phyloP scores from a whole-genome alignment of 1,139 yeast species.

The Lodderomyces metapsilosis region DNA sequence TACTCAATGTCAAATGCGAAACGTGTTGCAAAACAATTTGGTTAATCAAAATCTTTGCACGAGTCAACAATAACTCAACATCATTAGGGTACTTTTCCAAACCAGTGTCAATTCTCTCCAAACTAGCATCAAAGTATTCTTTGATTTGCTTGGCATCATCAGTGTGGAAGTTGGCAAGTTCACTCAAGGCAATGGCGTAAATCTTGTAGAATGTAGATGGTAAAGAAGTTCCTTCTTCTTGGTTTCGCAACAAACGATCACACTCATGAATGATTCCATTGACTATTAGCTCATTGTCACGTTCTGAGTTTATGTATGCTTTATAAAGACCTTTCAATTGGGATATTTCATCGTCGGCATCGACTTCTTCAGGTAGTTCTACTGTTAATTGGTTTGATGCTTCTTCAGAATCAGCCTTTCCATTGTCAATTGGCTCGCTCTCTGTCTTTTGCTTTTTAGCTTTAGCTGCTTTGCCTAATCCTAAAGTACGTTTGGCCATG shows the following conservation, averaged over 20 bases:
- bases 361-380: slow-evolving; percentile 67
- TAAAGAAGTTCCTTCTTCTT: slow-evolving; percentile 29
- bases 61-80: slow-evolving; percentile 48
- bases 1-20: slow-evolving; percentile 42
- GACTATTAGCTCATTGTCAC: slow-evolving; percentile 61
- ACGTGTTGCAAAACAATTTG: slow-evolving; percentile 59
- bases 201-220: slow-evolving; percentile 68
- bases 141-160: slow-evolving; percentile 37
- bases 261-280: slow-evolving; percentile 92
- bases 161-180: slow-evolving; percentile 58
- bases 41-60: slow-evolving; percentile 54
- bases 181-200: slow-evolving; percentile 71
- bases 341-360: slow-evolving; percentile 73
- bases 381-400: slow-evolving; percentile 53
- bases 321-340: slow-evolving; percentile 73
- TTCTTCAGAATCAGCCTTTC: slow-evolving; percentile 6
- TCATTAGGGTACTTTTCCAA: slow-evolving; percentile 47
- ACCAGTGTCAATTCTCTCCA: slow-evolving; percentile 69
- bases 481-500: slow-evolving; percentile 79
- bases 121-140: slow-evolving; percentile 65
- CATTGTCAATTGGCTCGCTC: background rate
- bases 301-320: slow-evolving; percentile 53
- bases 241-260: slow-evolving; percentile 65
- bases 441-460: slow-evolving; percentile 46
- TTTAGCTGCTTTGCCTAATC: slow-evolving; percentile 67